Base-by-base conservation (phyloP, 139 green algal species). In the Zygnema cylindricum region DNA sequence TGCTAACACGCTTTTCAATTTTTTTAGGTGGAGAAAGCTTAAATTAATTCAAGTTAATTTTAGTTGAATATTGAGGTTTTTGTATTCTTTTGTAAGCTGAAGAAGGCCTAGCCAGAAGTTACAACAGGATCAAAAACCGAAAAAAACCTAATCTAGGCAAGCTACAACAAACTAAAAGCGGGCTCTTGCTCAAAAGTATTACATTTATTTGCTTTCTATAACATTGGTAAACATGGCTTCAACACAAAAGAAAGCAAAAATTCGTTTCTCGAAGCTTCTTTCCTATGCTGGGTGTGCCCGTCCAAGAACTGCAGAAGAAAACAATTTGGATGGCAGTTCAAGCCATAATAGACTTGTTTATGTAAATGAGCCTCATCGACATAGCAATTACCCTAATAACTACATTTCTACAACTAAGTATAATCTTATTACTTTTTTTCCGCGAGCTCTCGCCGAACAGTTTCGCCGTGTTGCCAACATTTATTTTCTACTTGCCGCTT, bases 391-490 rank as follows among this genome's bases (percentile, higher is more conserved):
- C 43, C n/a, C 73, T 23, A 41, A 54, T 86, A 96, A 96, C 89
- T 63, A 69, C 0, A 94, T 97, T 32, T 86, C 87, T 1, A 98
- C 95, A 2, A 88, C 91, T 43, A 97, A 97, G 90, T 98, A 98
- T 89, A 96, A 93, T 69, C 2, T 95, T 11, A 7, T 95, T 77
- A 96, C 94, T 36, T 98, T 98, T 87, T 77, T 98, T 1, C 95
- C 95, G 0, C 91, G 94, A 49, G 94, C 93, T 42, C 86, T 98
- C 43, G 95, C 95, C 49, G 94, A 97, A 76, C 96, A 96, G 91
- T 96, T 96, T 84, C 93, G 90, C 16, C 88, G 95, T 23, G 92
- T 95, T 1, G 95, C 95, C 49, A 97, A 98, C 93, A 83, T 96
- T 22, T 98, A 98, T 92, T 97, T 98, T 87, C 82, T 95, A 2